Base-by-base conservation (phyloP, 176 grass and related monocot genomes). In the Pharus latifolius region DNA sequence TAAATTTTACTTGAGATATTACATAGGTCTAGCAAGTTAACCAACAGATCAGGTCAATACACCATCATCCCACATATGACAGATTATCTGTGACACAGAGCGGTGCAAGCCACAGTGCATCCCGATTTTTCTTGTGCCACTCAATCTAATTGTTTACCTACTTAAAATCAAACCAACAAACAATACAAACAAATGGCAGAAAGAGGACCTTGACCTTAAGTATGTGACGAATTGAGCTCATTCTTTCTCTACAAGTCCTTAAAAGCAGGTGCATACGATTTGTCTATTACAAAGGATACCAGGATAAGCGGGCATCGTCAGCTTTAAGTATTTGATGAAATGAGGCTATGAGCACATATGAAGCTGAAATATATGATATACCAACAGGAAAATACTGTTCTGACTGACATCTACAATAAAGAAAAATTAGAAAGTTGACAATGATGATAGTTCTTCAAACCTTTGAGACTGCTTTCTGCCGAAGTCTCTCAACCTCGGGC, bases 381-480 rank as follows among this genome's bases (percentile, higher is more conserved):
- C 44, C 32, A 57, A 15, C 23, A 58, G 17, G 25, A 55, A 54
- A 7, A 55, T 55, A 49, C 16, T 64, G 10, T 79, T 29, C 22
- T 47, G 11, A 70, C 2, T 64, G 27, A 37, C 4, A 49, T 27
- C 60, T 64, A 34, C 5, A 7, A 20, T 2, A 69, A 60, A 46
- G 42, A 76, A 77, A 48, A 50, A 52, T 25, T 72, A 63, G 30
- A 63, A n/a, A 80, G 10, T 49, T 18, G 74, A 67, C 73, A 83
- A 2, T 12, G 50, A 55, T n/a, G 29, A 49, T 53, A 37, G 24
- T 47, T 81, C 33, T 85, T 54, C 77, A 56, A 79, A 96, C 92
- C 92, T 96, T 96, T n/a, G 92, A 88, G 72, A 96, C 88, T 53
- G 88, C 84, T 85, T 96, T 96, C 74, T 91, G 92, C 60, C 92